Conservation (phyloP, 805 yeast species). For the Yarrowia bubula region DNA sequence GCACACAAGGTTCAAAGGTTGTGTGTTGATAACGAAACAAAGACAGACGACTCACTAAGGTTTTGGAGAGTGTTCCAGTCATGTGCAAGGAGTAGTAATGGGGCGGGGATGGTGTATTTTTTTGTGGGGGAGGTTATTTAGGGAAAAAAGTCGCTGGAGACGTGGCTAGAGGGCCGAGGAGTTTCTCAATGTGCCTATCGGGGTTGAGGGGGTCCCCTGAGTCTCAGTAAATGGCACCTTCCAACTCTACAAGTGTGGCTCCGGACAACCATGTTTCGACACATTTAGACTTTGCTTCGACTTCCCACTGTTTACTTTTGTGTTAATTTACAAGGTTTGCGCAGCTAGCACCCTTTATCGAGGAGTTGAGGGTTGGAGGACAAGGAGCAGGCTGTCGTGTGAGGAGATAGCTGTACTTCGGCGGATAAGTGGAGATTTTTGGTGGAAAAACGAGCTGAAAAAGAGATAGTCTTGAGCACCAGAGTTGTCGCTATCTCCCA, state of each 20-base stretch:
- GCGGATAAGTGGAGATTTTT: neutral
- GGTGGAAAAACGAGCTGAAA: neutral
- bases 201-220: no score
- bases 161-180: neutral
- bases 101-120: constrained; percentile 9
- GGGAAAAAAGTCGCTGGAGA: no score
- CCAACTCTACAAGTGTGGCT: constrained; percentile 10
- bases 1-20: constrained; percentile 21
- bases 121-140: neutral
- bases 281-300: neutral
- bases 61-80: constrained; percentile 4
- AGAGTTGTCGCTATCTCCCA: neutral
- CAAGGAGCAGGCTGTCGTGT: constrained; percentile 21
- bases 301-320: constrained; percentile 7
- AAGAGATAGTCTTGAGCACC: neutral
- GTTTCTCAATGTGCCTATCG: neutral
- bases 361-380: constrained; percentile 22
- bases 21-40: constrained; percentile 14
- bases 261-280: constrained; percentile 16
- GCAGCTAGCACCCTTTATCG: constrained; percentile 23
- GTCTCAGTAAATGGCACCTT: neutral
- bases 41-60: neutral
- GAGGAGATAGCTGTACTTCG: neutral
- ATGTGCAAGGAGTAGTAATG: constrained; percentile 22
- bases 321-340: neutral